Evolutionary conservation across 352 stramenopile species (phyloP), one percentile per base, ranked within the genome.

Genomic region (Phytopythium mirpurense): DNA sequence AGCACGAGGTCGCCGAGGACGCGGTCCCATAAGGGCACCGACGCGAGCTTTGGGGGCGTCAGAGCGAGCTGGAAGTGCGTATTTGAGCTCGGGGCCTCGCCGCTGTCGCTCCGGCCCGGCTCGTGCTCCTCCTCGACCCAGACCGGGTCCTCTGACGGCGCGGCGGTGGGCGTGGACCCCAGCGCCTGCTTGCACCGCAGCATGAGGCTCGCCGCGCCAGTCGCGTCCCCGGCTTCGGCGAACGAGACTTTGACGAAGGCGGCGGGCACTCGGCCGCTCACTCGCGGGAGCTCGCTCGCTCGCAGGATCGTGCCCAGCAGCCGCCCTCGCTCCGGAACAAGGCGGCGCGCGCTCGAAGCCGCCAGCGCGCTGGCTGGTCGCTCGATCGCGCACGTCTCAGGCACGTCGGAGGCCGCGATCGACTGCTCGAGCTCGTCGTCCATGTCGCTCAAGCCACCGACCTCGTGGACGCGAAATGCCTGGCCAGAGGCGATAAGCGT

Each of bases 141-240:
- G 4, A 72, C 53, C n/a, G 76, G 76, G 37, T 75, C 57, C 6
- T 26, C 54, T 0, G 63, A 72, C 14, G 36, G 37, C 31, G 23
- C n/a, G 15, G 57, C 52, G 15, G 71, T 46, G 0, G 27, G 47
- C 9, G 78, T 91, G 12, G 54, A 76, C 11, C 57, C 54, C 6
- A 91, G 59, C 6, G 55, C 64, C 26, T 76, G 60, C 32, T 89
- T 91, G 56, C 78, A 88, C n/a, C 76, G 65, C 41, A 91, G 59
- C 71, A 89, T 88, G 18, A 83, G 51, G 31, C 49, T 69, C 11
- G 18, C 36, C 4, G 49, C n/a, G 24, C 59, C 62, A 8, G 40
- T 57, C 32, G 31, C 49, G 27, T 60, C 45, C 12, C 61, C 47
- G 12, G 65, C 71, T 34, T 88, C 72, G 2, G 79, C 70, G 34